Conservation (phyloP, 768 basidiomycete genomes). For the Tricholoma saponaceum region DNA sequence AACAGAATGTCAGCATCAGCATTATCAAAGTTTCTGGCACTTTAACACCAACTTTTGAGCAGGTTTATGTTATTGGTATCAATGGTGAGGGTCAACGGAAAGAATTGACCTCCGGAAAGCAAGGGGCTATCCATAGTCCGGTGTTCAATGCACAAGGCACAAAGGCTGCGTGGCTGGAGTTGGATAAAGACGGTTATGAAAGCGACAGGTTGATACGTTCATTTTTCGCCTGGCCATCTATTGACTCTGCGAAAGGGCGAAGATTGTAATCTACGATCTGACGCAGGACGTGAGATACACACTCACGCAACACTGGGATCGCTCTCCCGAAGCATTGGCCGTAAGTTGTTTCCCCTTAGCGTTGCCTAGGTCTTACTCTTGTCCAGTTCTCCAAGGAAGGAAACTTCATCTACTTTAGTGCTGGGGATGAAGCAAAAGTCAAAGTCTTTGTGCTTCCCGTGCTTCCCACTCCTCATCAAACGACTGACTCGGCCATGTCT, state of each 20-base stretch:
- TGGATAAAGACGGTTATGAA: conserved; percentile 87
- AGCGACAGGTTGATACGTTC: conserved; percentile 56
- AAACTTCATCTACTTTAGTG: conserved; percentile 64
- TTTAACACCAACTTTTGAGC: not conserved
- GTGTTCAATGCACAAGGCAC: conserved; percentile 62
- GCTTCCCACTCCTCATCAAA: conserved; percentile 53
- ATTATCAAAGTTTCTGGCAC: not conserved
- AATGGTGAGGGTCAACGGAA: conserved; percentile 42
- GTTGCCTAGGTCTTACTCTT: conserved; percentile 1
- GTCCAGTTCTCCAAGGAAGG: conserved; percentile 73
- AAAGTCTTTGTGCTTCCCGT: conserved; percentile 72
- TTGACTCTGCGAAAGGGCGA: conserved; percentile 41
- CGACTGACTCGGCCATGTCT: conserved; percentile 46
- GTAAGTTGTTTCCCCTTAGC: conserved; percentile 33
- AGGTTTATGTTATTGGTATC: conserved; percentile 73
- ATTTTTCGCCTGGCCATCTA: not conserved
- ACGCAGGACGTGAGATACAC: conserved; percentile 62
- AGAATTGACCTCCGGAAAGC: conserved; percentile 78
- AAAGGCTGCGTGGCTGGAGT: conserved; percentile 85
- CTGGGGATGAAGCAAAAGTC: conserved; percentile 72
- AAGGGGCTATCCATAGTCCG: conserved; percentile 79
- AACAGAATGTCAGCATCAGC: conserved; percentile 59
- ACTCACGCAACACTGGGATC: conserved; percentile 82
- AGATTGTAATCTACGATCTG: conserved; percentile 79
- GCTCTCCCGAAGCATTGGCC: conserved; percentile 59